Evolutionary conservation across 345 rosid species (phyloP), one percentile per base, ranked within the genome.

Genomic region (Brassica cretica): DNA sequence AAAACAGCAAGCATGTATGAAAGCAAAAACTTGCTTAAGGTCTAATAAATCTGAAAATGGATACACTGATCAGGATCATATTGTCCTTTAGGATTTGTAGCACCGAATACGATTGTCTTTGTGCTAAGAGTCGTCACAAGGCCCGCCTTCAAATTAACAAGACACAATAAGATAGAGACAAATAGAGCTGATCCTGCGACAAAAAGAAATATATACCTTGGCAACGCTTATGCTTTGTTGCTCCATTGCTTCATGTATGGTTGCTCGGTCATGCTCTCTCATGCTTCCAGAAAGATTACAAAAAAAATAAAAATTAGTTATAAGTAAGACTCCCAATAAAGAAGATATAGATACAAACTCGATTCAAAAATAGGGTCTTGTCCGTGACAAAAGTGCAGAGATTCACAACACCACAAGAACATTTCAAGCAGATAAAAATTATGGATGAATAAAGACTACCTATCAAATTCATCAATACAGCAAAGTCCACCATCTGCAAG

Each of bases 161-260:
- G 66, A 59, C 1, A 69, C 4, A 66, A 25, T 32, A 30, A 29
- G 68, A 59, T 24, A 49, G 12, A 65, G 46, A 59, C 1, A 5
- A 5, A 32, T 15, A 18, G 66, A 78, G 46, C 71, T 73, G 71
- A 59, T 10, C 35, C 24, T 68, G 66, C 15, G 74, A 35, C 21
- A 63, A 37, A 71, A 29, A 70, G 29, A 44, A 35, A 63, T 12
- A 15, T 5, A n/a, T 55, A 94, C 98, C 98, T 94, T 94, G 41
- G 97, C 98, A 68, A 94, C 87, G 67, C 98, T 94, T 83, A 94
- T 94, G 10, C 97, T 92, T 86, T 94, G 98, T 85, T 94, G 98
- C 86, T 94, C 98, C 98, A 94, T 94, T 76, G 97, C 98, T 80
- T 94, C 98, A 8, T 94, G 98, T 86, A 94, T 94, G 59, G 97